Evolutionary conservation across 768 basidiomycete genomes (phyloP).

Genomic region (Hericium coralloides): DNA sequence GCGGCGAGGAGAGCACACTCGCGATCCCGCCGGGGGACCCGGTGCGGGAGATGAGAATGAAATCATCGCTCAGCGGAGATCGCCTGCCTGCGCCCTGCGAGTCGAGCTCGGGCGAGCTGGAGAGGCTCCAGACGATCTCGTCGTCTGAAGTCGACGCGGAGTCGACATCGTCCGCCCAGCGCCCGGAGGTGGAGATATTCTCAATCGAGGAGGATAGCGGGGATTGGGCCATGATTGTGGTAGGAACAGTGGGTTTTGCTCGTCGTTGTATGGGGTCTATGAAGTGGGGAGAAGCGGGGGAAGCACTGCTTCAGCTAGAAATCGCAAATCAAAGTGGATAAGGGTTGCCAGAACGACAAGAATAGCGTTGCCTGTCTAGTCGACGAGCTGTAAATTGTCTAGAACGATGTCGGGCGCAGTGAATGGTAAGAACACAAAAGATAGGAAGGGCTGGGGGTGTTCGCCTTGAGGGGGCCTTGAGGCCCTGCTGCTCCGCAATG

Average conservation of each 20-base stretch:
- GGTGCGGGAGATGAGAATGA: conserved; percentile 3
- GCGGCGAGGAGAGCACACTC: background rate
- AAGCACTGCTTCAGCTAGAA: background rate
- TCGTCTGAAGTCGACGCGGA: conserved; percentile 33
- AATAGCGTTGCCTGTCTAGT: background rate
- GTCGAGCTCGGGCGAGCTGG: background rate
- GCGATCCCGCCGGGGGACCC: background rate
- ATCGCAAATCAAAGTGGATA: background rate
- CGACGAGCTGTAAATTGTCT: background rate
- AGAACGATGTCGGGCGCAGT: background rate
- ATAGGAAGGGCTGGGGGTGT: background rate
- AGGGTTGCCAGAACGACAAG: background rate
- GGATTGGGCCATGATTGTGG: background rate
- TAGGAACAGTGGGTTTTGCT: background rate
- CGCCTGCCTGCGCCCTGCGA: background rate
- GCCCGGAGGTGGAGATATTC: conserved; percentile 7
- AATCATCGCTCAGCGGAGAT: background rate
- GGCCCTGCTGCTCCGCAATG: background rate
- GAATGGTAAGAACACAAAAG: background rate
- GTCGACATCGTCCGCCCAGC: background rate
- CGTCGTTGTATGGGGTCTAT: background rate
- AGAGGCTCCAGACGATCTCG: conserved; percentile 37
- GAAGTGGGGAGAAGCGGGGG: background rate
- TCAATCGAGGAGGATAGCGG: background rate
- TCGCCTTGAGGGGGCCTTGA: background rate